These are phyloP conservation scores for Cyclaneusma minus DNA, from an alignment of 2,329 filamentous ascomycete genomes.

Conservation along the genomic window DNA sequence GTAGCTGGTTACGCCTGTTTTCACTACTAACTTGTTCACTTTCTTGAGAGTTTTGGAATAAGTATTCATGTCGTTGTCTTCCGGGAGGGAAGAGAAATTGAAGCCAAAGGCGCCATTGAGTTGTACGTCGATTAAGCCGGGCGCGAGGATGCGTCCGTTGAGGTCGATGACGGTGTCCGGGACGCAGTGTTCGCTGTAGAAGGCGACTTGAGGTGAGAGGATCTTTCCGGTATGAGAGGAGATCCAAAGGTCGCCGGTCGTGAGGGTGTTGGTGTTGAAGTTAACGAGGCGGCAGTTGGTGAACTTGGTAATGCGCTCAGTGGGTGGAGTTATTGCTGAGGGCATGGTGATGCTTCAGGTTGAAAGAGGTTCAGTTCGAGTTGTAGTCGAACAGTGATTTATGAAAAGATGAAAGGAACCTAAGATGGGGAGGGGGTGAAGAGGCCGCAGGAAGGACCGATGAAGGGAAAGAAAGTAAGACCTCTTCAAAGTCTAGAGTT, in stretches of 20 bases:
- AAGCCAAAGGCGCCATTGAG: slow-evolving; percentile 88
- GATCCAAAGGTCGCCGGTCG: slow-evolving; percentile 77
- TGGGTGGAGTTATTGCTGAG: slow-evolving; percentile 24
- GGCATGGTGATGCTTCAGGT: slow-evolving; percentile 31
- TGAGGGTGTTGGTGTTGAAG: slow-evolving; percentile 37
- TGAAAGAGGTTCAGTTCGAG: slow-evolving; percentile 1
- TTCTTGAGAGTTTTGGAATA: slow-evolving; percentile 60
- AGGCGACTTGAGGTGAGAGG: slow-evolving; percentile 49
- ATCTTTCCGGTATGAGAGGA: slow-evolving; percentile 71
- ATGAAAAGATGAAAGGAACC: no score
- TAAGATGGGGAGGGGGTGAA: no score
- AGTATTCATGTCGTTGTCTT: slow-evolving; percentile 40
- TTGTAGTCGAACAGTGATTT: no score
- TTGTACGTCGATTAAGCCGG: slow-evolving; percentile 81
- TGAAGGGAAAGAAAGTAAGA: no score
- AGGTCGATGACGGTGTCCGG: slow-evolving; percentile 69
- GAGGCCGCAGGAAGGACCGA: no score
- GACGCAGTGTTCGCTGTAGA: slow-evolving; percentile 51
- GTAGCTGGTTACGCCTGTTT: slow-evolving; percentile 78
- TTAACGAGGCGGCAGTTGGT: slow-evolving; percentile 73
- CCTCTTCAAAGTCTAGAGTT: no score
- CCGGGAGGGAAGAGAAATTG: slow-evolving; percentile 72
- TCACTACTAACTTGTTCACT: slow-evolving; percentile 55
- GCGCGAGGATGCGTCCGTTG: slow-evolving; percentile 66
- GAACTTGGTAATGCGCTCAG: slow-evolving; percentile 61